These are phyloP conservation scores for Falciphora oryzae DNA, from an alignment of 2,329 filamentous ascomycete species.

Conservation along the genomic window DNA sequence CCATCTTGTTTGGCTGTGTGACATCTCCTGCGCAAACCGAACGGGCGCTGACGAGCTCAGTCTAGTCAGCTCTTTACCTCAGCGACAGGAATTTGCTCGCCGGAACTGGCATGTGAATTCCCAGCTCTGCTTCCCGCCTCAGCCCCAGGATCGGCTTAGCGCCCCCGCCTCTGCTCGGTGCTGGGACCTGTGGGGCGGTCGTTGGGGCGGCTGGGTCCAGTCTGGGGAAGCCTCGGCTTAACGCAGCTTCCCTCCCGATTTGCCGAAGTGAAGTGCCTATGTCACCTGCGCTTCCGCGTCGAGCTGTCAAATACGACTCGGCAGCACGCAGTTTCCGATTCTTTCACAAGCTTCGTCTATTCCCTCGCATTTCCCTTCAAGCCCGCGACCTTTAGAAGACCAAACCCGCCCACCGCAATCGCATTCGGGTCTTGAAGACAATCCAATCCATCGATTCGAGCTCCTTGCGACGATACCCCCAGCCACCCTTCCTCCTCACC, in stretches of 20 bases:
- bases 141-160: not conserved
- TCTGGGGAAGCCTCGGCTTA: slow-evolving; percentile 14
- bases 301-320: not conserved
- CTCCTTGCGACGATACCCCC: not conserved
- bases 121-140: not conserved
- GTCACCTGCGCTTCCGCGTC: not conserved
- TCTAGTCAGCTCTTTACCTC: too few species aligned
- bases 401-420: not conserved
- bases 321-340: not conserved
- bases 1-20: too few species aligned
- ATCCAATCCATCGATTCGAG: not conserved
- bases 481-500: not conserved
- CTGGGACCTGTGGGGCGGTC: not conserved
- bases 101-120: slow-evolving; percentile 1
- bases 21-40: too few species aligned
- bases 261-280: not conserved
- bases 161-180: not conserved
- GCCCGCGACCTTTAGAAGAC: not conserved
- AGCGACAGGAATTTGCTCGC: too few species aligned
- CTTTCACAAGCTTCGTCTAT: not conserved
- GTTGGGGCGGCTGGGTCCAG: not conserved
- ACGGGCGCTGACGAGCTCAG: too few species aligned
- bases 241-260: not conserved
- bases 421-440: not conserved
- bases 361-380: not conserved